phyloP scores from a whole-genome alignment of 306 rosid species.

The Carpinus viminea region DNA sequence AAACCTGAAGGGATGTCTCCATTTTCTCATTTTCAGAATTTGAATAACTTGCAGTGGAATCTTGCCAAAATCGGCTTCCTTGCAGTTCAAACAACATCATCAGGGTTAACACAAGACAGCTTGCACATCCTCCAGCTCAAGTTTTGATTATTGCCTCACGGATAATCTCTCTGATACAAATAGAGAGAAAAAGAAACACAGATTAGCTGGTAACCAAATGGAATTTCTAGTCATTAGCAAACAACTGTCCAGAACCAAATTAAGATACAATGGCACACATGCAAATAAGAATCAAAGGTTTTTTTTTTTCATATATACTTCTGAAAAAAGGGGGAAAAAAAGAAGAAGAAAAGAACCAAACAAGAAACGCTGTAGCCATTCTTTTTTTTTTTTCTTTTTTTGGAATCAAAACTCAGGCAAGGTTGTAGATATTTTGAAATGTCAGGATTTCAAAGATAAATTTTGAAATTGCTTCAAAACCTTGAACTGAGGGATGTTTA shows the following conservation, averaged over 20 bases:
- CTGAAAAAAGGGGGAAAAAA: not conserved
- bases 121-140: constrained; percentile 25
- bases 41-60: not conserved
- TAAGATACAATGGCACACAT: not conserved
- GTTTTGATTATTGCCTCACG: constrained; percentile 35
- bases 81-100: not conserved
- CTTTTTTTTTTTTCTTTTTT: no score
- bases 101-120: not conserved
- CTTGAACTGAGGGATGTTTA: not conserved
- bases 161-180: constrained; percentile 73
- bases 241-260: not conserved
- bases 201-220: constrained; percentile 25
- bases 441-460: not conserved
- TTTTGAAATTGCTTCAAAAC: not conserved
- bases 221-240: not conserved
- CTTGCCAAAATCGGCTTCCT: not conserved
- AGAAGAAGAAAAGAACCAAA: not conserved
- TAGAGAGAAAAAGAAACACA: constrained; percentile 15
- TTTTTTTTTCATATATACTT: not conserved
- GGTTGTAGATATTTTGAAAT: not conserved
- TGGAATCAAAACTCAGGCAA: not conserved
- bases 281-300: not conserved
- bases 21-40: not conserved
- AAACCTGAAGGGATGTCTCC: constrained; percentile 19
- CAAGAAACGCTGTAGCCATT: not conserved